A percentile compares a stretch with the other conserved stretches of the same genome.
These are phyloP conservation scores for Eimeria zaria DNA, from an alignment of 169 alveolate species.

Conservation along the genomic window DNA sequence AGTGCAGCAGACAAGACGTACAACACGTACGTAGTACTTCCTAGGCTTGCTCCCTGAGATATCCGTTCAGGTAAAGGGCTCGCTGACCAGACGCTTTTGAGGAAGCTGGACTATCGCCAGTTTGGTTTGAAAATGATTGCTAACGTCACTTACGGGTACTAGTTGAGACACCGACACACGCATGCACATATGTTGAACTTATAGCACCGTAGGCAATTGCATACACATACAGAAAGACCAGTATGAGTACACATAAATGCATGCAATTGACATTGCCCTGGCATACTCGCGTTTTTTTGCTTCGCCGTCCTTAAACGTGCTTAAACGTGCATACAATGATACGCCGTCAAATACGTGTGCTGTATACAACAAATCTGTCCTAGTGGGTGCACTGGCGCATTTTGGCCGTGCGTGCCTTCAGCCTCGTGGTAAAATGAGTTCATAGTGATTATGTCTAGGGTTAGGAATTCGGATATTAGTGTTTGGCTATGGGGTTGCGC, in stretches of 20 bases:
- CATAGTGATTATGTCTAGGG: background rate
- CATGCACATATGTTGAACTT: background rate
- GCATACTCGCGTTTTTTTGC: background rate
- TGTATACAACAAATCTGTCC: background rate
- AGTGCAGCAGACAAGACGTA: background rate
- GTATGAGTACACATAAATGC: background rate
- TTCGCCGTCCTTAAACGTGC: too few species aligned
- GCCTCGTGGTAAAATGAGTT: background rate
- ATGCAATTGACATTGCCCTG: background rate
- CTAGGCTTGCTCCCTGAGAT: background rate
- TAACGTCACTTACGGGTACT: constrained; percentile 94
- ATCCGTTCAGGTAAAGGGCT: background rate
- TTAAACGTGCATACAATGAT: background rate
- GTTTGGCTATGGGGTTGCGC: background rate
- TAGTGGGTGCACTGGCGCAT: background rate
- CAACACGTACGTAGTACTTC: background rate
- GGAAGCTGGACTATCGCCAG: constrained; percentile 96
- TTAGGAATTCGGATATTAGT: background rate
- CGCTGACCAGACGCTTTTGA: constrained; percentile 87
- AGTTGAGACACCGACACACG: background rate
- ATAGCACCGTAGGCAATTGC: background rate
- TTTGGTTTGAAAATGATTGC: constrained; percentile 97
- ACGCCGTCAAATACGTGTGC: background rate
- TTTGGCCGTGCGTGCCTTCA: background rate
- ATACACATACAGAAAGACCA: background rate